Conservation (phyloP, 192 early-diverging fungal genomes). For the Coemansia sp. region DNA sequence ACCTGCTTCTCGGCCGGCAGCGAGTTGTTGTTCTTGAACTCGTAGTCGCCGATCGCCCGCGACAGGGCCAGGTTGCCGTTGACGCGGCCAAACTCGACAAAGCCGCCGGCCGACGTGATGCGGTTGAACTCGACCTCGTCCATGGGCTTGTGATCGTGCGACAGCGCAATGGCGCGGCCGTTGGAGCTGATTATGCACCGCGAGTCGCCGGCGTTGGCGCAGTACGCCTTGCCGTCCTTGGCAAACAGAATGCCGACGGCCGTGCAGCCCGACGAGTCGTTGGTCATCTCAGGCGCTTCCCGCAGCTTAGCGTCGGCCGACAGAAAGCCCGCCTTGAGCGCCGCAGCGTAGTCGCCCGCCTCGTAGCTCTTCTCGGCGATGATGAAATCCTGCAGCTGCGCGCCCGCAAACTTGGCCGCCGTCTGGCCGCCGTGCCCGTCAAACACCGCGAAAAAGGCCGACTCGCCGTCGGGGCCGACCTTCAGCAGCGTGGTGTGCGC, state of each 20-base stretch:
- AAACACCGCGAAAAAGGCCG: constrained; percentile 94
- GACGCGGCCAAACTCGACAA: constrained; percentile 97
- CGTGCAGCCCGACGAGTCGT: constrained; percentile 94
- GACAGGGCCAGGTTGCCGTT: constrained; percentile 99
- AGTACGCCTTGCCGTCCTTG: constrained; percentile 73
- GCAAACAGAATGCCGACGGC: constrained; percentile 86
- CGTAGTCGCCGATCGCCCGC: constrained; percentile 97
- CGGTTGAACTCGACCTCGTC: constrained; percentile 80
- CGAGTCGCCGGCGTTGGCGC: constrained; percentile 95
- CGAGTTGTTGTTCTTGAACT: constrained; percentile 88
- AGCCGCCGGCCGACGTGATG: constrained; percentile 89
- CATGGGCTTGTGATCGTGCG: constrained; percentile 94
- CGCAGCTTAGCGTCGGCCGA: constrained; percentile 73
- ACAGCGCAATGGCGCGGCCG: constrained; percentile 76
- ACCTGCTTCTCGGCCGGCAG: constrained; percentile 84
- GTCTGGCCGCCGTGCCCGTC: constrained; percentile 92
- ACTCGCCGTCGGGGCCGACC: constrained; percentile 56
- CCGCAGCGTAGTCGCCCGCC: constrained; percentile 64
- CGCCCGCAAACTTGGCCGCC: constrained; percentile 83
- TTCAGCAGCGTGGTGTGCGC: constrained; percentile 86
- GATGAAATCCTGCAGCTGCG: constrained; percentile 71
- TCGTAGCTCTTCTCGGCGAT: constrained; percentile 59
- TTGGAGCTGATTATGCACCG: constrained; percentile 78
- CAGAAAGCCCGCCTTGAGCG: constrained; percentile 84
- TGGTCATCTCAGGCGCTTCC: constrained; percentile 69